Conservation (phyloP, 208 protist species). For the Trypanosoma brucei region DNA sequence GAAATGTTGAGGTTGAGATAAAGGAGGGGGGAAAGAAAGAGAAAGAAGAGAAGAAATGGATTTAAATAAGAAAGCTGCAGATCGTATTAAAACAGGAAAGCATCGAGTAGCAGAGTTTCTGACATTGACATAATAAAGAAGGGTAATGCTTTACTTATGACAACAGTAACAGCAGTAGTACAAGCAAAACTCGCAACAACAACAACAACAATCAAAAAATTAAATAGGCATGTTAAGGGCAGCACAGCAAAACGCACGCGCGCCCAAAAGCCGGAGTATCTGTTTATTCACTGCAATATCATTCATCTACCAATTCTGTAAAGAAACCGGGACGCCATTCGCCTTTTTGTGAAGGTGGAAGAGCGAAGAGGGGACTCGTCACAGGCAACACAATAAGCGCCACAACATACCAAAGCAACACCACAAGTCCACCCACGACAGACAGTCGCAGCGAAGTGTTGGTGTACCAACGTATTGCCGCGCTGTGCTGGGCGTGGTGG, state of each 20-base stretch:
- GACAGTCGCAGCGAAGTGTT: constrained; percentile 15
- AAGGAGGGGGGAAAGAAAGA: constrained; percentile 5
- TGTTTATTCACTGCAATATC: neutral
- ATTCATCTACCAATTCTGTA: neutral
- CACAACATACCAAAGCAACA: constrained; percentile 26
- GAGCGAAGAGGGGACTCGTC: constrained; percentile 26
- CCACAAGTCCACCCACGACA: constrained; percentile 11
- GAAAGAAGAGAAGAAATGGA: neutral
- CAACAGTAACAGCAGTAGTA: too few species aligned
- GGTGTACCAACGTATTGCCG: constrained; percentile 25
- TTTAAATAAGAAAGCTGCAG: neutral
- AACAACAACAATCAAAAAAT: too few species aligned
- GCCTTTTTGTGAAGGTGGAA: constrained; percentile 23
- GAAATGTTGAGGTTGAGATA: constrained; percentile 8
- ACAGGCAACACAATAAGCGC: constrained; percentile 20
- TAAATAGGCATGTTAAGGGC: too few species aligned
- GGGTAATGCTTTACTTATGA: too few species aligned
- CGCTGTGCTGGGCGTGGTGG: constrained; percentile 5
- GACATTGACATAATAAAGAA: neutral
- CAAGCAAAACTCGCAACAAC: too few species aligned
- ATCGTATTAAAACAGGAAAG: neutral
- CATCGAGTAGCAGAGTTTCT: neutral
- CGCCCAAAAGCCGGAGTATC: too few species aligned
- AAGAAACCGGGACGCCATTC: constrained; percentile 16
- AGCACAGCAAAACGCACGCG: too few species aligned